Evolutionary conservation across 495 filamentous ascomycete genomes (phyloP).

Genomic region (Neurospora sp.): DNA sequence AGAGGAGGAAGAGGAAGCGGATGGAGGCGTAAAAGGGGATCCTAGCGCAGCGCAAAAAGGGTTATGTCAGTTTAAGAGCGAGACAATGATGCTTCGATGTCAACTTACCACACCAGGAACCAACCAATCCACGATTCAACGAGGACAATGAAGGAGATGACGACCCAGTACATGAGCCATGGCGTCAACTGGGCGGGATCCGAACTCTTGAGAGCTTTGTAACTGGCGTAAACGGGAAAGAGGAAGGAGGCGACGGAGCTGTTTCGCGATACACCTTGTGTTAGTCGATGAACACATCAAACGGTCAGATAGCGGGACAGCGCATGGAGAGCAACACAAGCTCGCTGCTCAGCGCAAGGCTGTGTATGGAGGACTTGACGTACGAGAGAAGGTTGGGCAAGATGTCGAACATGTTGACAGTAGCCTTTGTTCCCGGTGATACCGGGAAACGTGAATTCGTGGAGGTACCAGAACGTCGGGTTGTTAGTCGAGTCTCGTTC

Average conservation of each 20-base stretch:
- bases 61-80: too few species aligned
- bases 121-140: constrained; percentile 82
- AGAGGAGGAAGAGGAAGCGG: constrained; percentile 78
- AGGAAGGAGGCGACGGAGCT: constrained; percentile 83
- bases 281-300: background rate
- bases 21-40: constrained; percentile 92
- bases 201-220: constrained; percentile 91
- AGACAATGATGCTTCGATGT: background rate
- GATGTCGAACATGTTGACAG: constrained; percentile 61
- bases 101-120: constrained; percentile 64
- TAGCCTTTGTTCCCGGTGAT: background rate
- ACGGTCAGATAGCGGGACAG: background rate
- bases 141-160: constrained; percentile 69
- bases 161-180: constrained; percentile 99
- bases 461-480: background rate
- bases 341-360: constrained; percentile 2
- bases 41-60: constrained; percentile 31
- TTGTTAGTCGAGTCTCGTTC: background rate
- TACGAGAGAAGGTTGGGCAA: constrained; percentile 73
- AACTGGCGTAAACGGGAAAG: constrained; percentile 94
- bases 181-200: constrained; percentile 85
- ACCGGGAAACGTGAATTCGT: background rate
- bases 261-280: constrained; percentile 7
- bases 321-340: background rate
- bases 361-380: constrained; percentile 24